Evolutionary conservation across 169 alveolate species (phyloP), one percentile per base, ranked within the genome.

Genomic region (Plasmodium sp.): DNA sequence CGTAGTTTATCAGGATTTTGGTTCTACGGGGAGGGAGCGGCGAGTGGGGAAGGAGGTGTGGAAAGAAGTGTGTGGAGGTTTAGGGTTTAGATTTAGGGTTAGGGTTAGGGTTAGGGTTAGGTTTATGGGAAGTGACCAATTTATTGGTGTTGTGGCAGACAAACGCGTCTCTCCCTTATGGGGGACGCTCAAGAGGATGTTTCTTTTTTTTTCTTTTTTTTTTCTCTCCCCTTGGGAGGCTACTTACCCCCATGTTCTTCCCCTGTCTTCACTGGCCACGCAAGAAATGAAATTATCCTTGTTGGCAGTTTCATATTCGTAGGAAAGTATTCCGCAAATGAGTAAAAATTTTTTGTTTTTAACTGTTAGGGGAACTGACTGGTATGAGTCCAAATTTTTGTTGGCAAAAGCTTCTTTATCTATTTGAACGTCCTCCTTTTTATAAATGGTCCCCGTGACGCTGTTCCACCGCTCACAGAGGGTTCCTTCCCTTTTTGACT

Each of bases 261-360:
- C 92, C 41, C 41, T 67, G 72, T 83, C 92, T 27, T 62, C 72
- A 83, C 92, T 83, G 33, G 73, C 92, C 10, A 22, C 9, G n/a
- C 92, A 83, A 22, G 18, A 12, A 33, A 83, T 67, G 39, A 36
- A 18, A 67, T 83, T 56, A 9, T 71, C 51, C 16, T 48, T 6
- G 6, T 27, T 39, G 0, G 6, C 27, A 22, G 5, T 6, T 71
- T 67, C 1, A 2, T 41, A 83, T 12, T 4, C 33, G 54, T 22
- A 3, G 14, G 16, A 22, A 36, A 3, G 18, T 83, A 67, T 12
- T 62, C 92, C 92, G 45, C 92, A 83, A 7, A 83, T 58, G 12
- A 39, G 41, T 0, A 83, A 22, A 34, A 41, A 41, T 41, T 34
- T 18, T 14, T 58, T 31, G 3, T 34, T n/a, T 5, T 7, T 2